phyloP scores from a whole-genome alignment of 2,329 filamentous ascomycete species.

The Epichloe brachyelytri region DNA sequence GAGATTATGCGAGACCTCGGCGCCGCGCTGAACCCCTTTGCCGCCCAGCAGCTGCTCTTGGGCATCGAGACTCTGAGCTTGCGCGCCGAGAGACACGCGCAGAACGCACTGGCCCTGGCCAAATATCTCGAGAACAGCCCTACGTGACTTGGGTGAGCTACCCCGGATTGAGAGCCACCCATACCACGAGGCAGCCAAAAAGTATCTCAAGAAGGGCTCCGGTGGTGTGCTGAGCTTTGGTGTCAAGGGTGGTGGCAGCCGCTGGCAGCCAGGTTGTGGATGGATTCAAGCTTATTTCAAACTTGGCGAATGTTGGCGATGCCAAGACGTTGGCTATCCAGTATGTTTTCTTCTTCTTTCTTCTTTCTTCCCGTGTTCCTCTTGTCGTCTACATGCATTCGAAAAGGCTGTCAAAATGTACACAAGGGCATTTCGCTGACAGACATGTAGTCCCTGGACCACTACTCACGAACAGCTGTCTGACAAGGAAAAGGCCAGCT shows the following conservation, averaged over 20 bases:
- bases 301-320: conserved; percentile 92
- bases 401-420: background rate
- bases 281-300: conserved; percentile 87
- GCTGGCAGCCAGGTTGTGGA: conserved; percentile 85
- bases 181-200: conserved; percentile 69
- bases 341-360: conserved; percentile 14
- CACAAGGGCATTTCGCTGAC: background rate
- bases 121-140: conserved; percentile 68
- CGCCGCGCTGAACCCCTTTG: conserved; percentile 74
- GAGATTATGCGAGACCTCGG: conserved; percentile 86
- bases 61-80: conserved; percentile 84
- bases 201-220: conserved; percentile 72
- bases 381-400: background rate
- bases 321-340: conserved; percentile 92
- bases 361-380: background rate
- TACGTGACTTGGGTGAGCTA: conserved; percentile 92
- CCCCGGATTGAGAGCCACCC: conserved; percentile 73
- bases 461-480: conserved; percentile 89
- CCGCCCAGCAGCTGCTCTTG: conserved; percentile 79
- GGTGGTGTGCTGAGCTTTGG: conserved; percentile 90
- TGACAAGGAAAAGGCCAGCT: conserved; percentile 66
- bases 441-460: conserved; percentile 53
- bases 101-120: conserved; percentile 70
- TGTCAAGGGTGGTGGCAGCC: conserved; percentile 73
- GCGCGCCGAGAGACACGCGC: conserved; percentile 72